These are phyloP conservation scores for Aspergillus aculeatus DNA, from an alignment of 2,329 filamentous ascomycete genomes.

Conservation along the genomic window DNA sequence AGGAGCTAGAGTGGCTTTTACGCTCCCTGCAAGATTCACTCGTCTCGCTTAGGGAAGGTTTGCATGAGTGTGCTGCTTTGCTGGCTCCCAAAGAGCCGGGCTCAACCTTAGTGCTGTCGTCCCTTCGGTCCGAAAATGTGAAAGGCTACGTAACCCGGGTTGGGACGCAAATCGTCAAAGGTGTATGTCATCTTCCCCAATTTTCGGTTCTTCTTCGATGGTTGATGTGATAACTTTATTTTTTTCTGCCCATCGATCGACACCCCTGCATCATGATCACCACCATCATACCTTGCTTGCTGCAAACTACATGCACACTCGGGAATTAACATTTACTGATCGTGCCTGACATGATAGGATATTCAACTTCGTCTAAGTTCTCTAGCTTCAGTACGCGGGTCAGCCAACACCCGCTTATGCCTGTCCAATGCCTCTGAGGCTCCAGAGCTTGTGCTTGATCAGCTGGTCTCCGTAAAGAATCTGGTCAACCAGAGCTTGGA, in stretches of 20 bases:
- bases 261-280: background rate
- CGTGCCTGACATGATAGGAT: constrained; percentile 50
- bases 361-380: constrained; percentile 69
- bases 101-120: constrained; percentile 85
- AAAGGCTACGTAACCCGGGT: constrained; percentile 91
- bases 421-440: constrained; percentile 55
- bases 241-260: background rate
- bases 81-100: constrained; percentile 81
- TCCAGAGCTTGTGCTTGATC: constrained; percentile 62
- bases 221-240: background rate
- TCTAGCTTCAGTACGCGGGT: constrained; percentile 52
- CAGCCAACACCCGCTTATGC: constrained; percentile 51
- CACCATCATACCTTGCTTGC: background rate
- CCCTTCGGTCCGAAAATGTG: constrained; percentile 79
- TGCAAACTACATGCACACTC: background rate
- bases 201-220: background rate
- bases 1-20: constrained; percentile 65
- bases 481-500: constrained; percentile 81
- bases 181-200: constrained; percentile 55
- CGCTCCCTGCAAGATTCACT: constrained; percentile 61
- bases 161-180: constrained; percentile 87
- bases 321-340: background rate
- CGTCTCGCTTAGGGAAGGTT: constrained; percentile 63
- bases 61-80: constrained; percentile 85
- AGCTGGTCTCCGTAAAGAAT: constrained; percentile 70